Percentiles rank a stretch among this genome's conserved stretches.
phyloP scores from a whole-genome alignment of 305 asterid species.

The Fraxinus baroniana region DNA sequence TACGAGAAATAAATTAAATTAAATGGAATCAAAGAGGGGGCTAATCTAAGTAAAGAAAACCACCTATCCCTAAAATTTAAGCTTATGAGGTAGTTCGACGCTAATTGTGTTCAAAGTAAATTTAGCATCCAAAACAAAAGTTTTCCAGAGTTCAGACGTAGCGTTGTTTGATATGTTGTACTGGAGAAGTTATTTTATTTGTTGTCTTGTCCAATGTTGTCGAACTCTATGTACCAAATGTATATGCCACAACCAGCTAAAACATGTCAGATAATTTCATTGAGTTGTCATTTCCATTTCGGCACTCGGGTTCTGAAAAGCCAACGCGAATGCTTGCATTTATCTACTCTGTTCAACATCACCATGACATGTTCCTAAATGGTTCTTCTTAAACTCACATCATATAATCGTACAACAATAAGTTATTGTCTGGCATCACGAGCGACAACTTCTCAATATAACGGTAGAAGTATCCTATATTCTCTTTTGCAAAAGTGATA shows the following conservation, averaged over 20 bases:
- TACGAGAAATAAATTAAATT: too few relatives aligned
- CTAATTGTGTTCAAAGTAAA: not conserved
- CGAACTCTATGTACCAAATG: not conserved
- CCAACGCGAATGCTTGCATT: slow-evolving; percentile 21
- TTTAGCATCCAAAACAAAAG: not conserved
- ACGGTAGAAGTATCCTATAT: slow-evolving; percentile 45
- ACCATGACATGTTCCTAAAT: not conserved
- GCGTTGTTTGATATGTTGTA: not conserved
- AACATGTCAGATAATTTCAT: not conserved
- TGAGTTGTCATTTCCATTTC: not conserved
- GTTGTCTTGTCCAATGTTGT: not conserved
- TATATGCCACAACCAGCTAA: not conserved
- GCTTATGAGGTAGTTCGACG: not conserved
- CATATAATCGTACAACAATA: slow-evolving; percentile 44
- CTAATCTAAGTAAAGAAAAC: too few relatives aligned
- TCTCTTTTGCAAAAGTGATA: slow-evolving; percentile 50
- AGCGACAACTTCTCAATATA: slow-evolving; percentile 56
- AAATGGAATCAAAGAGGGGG: too few relatives aligned
- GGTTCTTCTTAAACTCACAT: slow-evolving; percentile 29
- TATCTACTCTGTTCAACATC: not conserved
- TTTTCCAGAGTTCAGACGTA: too few relatives aligned
- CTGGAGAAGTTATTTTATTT: not conserved
- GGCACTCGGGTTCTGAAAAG: slow-evolving; percentile 21
- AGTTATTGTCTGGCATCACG: slow-evolving; percentile 33
- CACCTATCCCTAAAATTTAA: not conserved